A percentile compares a stretch with the other conserved stretches of the same genome.
Conservation (phyloP, 2,329 filamentous ascomycete species). For the Diaporthe destruens region DNA sequence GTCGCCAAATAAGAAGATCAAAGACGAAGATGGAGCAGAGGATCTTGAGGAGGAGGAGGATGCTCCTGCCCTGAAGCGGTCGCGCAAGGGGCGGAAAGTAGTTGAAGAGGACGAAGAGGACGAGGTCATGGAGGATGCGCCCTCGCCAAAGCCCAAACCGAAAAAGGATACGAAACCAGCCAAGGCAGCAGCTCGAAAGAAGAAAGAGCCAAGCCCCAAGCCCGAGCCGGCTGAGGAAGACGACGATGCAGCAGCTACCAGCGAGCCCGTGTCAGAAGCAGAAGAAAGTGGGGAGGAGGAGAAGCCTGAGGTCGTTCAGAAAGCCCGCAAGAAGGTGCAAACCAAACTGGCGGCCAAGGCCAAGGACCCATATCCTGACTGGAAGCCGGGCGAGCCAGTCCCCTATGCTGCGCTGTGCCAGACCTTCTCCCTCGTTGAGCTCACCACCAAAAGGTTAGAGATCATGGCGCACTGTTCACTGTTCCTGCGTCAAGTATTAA, state of each 20-base stretch:
- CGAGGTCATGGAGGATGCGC: conserved; percentile 54
- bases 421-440: conserved; percentile 94
- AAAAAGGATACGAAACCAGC: conserved; percentile 49
- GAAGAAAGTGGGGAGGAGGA: conserved; percentile 65
- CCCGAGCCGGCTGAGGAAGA: conserved; percentile 60
- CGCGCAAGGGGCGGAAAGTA: conserved; percentile 60
- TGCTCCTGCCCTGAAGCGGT: conserved; percentile 71
- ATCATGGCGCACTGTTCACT: conserved; percentile 91
- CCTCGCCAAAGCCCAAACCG: conserved; percentile 41
- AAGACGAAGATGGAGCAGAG: conserved; percentile 56
- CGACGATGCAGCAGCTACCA: conserved; percentile 56
- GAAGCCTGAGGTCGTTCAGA: conserved; percentile 78
- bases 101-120: conserved; percentile 67
- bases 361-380: conserved; percentile 93
- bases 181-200: conserved; percentile 44
- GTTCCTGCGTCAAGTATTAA: conserved; percentile 93
- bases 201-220: conserved; percentile 46
- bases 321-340: conserved; percentile 85
- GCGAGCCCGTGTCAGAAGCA: conserved; percentile 63
- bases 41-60: conserved; percentile 60
- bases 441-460: conserved; percentile 90
- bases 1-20: conserved; percentile 50
- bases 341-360: conserved; percentile 72
- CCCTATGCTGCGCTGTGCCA: conserved; percentile 95
- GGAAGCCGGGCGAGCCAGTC: conserved; percentile 88